phyloP scores from a whole-genome alignment of 1,284 basidiomycete species.

The Microbotryum lychnidis-dioicae region DNA sequence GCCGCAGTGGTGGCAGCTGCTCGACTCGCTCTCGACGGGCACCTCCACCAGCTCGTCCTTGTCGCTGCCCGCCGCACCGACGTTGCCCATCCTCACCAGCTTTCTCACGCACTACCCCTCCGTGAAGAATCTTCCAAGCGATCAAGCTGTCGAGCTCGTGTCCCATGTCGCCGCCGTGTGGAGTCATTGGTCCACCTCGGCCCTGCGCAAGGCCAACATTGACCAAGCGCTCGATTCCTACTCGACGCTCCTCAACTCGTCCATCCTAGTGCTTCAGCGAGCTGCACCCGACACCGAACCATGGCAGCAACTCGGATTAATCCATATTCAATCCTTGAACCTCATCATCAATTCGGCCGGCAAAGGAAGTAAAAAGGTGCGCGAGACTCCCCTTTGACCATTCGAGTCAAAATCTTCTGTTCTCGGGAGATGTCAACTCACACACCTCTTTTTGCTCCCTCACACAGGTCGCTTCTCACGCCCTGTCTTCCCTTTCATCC shows the following conservation, averaged over 20 bases:
- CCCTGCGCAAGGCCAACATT: slow-evolving; percentile 21
- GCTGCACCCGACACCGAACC: background rate
- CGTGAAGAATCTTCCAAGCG: background rate
- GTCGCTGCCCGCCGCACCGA: slow-evolving; percentile 1
- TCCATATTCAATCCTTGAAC: slow-evolving; percentile 14
- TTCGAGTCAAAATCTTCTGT: background rate
- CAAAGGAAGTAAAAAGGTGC: slow-evolving; percentile 28
- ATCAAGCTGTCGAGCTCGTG: background rate
- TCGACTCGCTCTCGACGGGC: background rate
- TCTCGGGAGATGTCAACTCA: background rate
- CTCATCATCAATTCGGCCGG: slow-evolving; percentile 14
- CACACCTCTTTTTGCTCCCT: background rate
- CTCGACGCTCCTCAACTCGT: slow-evolving; percentile 17
- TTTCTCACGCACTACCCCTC: slow-evolving; percentile 4
- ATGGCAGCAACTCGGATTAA: slow-evolving; percentile 17
- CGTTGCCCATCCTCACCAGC: slow-evolving; percentile 17
- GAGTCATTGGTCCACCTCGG: slow-evolving; percentile 4
- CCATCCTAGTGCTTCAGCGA: background rate
- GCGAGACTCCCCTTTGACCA: background rate
- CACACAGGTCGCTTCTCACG: slow-evolving; percentile 15
- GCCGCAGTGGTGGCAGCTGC: slow-evolving; percentile 10
- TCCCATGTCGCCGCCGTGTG: slow-evolving; percentile 5
- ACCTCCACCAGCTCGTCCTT: background rate
- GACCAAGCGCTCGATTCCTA: slow-evolving; percentile 23
- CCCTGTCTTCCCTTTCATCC: slow-evolving; percentile 19